Evolutionary conservation across 1,284 basidiomycete species (phyloP), one percentile per base, ranked within the genome.

Genomic region (Vanrija pseudolonga): DNA sequence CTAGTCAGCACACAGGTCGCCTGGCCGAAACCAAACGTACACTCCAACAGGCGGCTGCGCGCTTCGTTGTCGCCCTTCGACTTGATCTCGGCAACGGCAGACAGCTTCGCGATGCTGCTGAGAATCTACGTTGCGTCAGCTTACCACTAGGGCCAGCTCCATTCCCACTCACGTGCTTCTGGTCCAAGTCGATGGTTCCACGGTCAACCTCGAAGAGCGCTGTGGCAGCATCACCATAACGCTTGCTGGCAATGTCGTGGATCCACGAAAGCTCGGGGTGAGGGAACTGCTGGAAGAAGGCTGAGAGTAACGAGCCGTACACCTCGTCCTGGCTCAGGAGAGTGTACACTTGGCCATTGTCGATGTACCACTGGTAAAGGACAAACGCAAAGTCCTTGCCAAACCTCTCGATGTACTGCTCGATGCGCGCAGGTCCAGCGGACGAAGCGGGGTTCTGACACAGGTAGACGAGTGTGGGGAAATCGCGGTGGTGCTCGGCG

Each of bases 41-140:
- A 32, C 32, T 32, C 32, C 32, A 32, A 14, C 32, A 32, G 26
- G 6, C 28, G 48, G 26, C 28, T 49, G 53, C 37, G 71, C 63
- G 59, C 56, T 12, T 43, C 42, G 1, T 51, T 50, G 11, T 56
- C 53, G 15, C 66, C 68, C 18, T 73, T 63, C 9, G 62, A 42
- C 40, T 86, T 84, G 55, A 86, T 70, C 56, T 88, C 83, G 7
- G 89, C 88, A 8, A 97, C 80, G 55, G 89, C 84, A 0, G 88
- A 81, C 6, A 98, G 82, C 76, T 98, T 98, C 42, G 88, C 88
- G 26, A 98, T 84, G 66, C 91, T 94, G 51, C 95, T 82, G 81
- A 93, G 87, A 47, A 95, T 79, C 90, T 96, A 68, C 28, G 24
- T 53, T 52, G 24, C 42, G 17, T 47, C 28, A 42, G 18, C 50